Conservation (phyloP, 805 yeast genomes). For the Zygoascus ofunaensis region DNA sequence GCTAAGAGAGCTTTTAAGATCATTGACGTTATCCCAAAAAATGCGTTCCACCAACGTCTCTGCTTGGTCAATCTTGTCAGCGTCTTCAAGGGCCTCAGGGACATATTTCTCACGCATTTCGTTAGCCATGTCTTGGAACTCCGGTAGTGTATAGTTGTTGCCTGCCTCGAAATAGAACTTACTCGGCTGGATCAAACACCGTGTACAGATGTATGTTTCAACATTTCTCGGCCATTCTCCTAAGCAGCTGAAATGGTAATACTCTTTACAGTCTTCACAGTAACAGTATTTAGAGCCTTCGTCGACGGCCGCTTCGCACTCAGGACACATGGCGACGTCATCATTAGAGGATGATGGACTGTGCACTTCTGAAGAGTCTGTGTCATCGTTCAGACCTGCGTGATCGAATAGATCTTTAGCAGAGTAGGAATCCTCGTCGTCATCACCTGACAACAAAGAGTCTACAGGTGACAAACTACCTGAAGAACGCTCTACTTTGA, state of each 20-base stretch:
- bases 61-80: conserved; percentile 9
- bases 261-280: conserved; percentile 2
- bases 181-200: conserved; percentile 78
- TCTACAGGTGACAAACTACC: not conserved
- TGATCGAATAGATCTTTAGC: not conserved
- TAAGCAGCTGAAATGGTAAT: conserved; percentile 39
- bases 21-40: conserved; percentile 31
- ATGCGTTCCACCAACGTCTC: conserved; percentile 24
- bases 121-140: conserved; percentile 50
- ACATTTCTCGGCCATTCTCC: conserved; percentile 51
- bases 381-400: too few species aligned
- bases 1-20: conserved; percentile 22
- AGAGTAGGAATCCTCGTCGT: not conserved
- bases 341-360: too few species aligned
- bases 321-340: not conserved
- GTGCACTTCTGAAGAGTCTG: not conserved
- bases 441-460: not conserved
- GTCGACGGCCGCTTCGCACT: not conserved
- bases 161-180: conserved; percentile 82
- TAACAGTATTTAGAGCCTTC: not conserved
- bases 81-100: conserved; percentile 6
- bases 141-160: conserved; percentile 43
- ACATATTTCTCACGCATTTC: conserved; percentile 41
- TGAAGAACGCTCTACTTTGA: too few species aligned
- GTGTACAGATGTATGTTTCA: conserved; percentile 46